Conservation (phyloP, 2,329 filamentous ascomycete genomes). For the Trichoderma aggressivum region DNA sequence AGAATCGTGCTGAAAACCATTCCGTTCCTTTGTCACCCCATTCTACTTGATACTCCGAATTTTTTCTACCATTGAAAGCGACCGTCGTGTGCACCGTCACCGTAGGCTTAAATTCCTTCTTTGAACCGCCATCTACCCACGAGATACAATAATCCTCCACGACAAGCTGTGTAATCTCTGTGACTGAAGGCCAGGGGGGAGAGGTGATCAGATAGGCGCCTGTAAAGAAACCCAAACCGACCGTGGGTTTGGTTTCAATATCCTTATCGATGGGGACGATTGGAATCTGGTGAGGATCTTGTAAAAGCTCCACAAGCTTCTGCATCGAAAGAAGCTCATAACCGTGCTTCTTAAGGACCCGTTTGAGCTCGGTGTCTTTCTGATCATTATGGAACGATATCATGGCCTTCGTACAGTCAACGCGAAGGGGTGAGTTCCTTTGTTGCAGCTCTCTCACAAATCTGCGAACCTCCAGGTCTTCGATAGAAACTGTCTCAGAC, state of each 20-base stretch:
- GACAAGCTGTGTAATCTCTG: not conserved
- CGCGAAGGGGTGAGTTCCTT: not conserved
- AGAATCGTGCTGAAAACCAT: not conserved
- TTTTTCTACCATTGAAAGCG: not conserved
- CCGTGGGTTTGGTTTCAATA: not conserved
- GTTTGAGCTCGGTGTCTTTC: not conserved
- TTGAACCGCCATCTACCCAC: not conserved
- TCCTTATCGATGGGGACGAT: not conserved
- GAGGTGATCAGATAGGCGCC: not conserved
- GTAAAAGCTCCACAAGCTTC: not conserved
- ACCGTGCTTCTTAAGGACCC: not conserved
- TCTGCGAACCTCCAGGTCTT: not conserved
- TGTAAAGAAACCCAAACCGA: not conserved
- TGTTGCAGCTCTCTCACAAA: not conserved
- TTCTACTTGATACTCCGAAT: not conserved
- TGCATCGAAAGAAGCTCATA: not conserved
- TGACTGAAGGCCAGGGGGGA: not conserved
- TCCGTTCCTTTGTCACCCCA: not conserved
- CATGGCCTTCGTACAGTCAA: not conserved
- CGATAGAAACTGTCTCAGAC: not conserved
- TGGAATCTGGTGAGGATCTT: not conserved
- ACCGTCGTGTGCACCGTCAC: not conserved
- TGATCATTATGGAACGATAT: not conserved
- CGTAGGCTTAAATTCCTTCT: not conserved
- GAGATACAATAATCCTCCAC: not conserved